Base-by-base conservation (phyloP, 371 early-diverging fungal genomes). In the Mucor lusitanicus region DNA sequence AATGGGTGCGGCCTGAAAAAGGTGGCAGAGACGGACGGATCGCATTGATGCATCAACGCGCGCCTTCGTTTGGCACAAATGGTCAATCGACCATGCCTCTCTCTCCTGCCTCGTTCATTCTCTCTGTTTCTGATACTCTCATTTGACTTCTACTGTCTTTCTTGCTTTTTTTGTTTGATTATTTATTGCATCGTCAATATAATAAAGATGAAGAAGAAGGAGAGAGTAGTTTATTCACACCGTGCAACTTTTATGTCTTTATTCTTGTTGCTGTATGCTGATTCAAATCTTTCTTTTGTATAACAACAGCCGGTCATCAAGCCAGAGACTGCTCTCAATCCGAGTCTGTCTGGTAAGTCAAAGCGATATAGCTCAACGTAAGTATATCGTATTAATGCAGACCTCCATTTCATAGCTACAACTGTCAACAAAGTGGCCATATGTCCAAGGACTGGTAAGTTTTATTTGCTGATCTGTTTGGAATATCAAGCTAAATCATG, bases 371-470 rank as follows among this genome's bases (percentile, higher is more conserved):
- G 15, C 8, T 1, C 59, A 1, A 44, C 56, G 17, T 63, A 40
- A 55, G 12, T 13, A 63, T 40, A 5, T 3, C 40, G 30, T 55
- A 9, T 64, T 33, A 32, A 17, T 23, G 35, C 48, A 65, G 6
- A 40, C 60, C 57, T 50, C 19, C 6, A 53, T 4, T 8, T 27
- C 17, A 39, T 72, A 87, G 90, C 71, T 89, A 88, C 71, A 88
- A 81, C 73, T 89, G 90, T 72, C 67, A 77, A 68, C 75, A 83
- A 69, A 76, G 75, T 65, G 88, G 88, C 53, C 88, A 88, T 69
- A 75, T 88, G 75, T 81, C 82, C 73, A 77, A 75, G 73, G 84
- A 84, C 71, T 84, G 83, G 81, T 81, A 78, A 71, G 76, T 53
- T 63, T 46, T 19, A 21, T 30, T 21, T 35, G 19, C 28, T 54